These are phyloP conservation scores for Trichoderma reesei DNA, from an alignment of 495 filamentous ascomycete species.

Conservation along the genomic window DNA sequence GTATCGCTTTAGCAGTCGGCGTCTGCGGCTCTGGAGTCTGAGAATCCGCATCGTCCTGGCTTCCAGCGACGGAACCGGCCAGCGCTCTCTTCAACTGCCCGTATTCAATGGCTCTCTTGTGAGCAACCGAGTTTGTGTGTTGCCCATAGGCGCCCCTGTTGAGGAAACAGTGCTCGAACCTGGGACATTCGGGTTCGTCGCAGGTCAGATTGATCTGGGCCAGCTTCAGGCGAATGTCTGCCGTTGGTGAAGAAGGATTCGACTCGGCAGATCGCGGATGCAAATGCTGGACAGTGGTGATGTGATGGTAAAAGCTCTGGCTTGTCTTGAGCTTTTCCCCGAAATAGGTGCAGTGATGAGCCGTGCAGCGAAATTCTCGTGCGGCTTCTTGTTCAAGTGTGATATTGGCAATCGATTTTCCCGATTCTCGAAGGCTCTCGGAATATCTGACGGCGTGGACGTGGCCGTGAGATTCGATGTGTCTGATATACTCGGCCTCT, in stretches of 20 bases:
- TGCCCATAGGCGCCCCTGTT: not conserved
- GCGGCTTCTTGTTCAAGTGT: not conserved
- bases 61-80: not conserved
- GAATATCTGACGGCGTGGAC: not conserved
- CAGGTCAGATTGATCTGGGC: not conserved
- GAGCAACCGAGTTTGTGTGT: not conserved
- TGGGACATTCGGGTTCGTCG: not conserved
- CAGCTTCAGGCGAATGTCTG: not conserved
- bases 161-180: not conserved
- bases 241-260: not conserved
- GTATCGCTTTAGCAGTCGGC: not conserved
- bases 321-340: not conserved
- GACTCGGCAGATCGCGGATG: not conserved
- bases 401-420: not conserved
- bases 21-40: not conserved
- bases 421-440: not conserved
- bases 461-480: not conserved
- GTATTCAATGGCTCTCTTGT: not conserved
- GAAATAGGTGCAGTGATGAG: not conserved
- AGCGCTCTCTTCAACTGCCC: not conserved
- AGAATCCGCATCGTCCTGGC: not conserved
- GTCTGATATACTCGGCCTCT: not conserved
- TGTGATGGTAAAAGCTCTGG: not conserved
- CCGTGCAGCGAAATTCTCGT: not conserved
- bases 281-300: not conserved